Base-by-base conservation (phyloP, 176 grass and related monocot genomes). In the Luzula sylvatica region DNA sequence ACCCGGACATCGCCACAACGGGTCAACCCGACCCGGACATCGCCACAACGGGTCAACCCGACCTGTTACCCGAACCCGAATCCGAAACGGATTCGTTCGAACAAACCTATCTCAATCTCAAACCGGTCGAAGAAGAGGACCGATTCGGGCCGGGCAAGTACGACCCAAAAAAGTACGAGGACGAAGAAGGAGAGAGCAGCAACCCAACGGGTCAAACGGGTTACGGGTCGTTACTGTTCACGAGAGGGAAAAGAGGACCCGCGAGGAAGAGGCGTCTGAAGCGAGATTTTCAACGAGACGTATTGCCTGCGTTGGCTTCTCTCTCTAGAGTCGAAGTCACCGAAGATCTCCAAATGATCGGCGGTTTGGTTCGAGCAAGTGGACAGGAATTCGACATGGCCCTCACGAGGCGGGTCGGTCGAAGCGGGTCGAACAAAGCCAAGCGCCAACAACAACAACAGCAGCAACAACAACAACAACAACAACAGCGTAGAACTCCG, bases 211-310 rank as follows among this genome's bases (percentile, higher is more conserved):
- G 42, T 2, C 77, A 86, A 11, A 46, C 48, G 1, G 71, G 53
- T 53, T 78, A 69, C 15, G 24, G 71, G 4, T 71, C 63, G 9
- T 62, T 80, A 11, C 84, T 89, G 35, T 51, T 81, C 20, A 76
- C 59, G 7, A 77, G 71, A 51, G 73, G 79, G 42, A 87, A 61
- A 29, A 74, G 90, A 35, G 77, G 80, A 11, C 84, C 68, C 26
- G 67, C 76, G 41, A 89, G 92, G 59, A 86, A 71, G 47, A 28
- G 92, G 11, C 55, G 85, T 61, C 85, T 86, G 55, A 80, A 66
- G 71, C 66, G 68, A 7, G 85, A 96, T 55, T 96, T 96, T 20
- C 84, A 96, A 71, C 82, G 75, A 66, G 92, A 96, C 32, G 69
- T 96, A 27, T 72, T 96, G 17, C 85, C 92, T 23, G 43, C 77